Evolutionary conservation across 2,329 filamentous ascomycete species (phyloP), one percentile per base, ranked within the genome.

Genomic region (Daldinia sp.): DNA sequence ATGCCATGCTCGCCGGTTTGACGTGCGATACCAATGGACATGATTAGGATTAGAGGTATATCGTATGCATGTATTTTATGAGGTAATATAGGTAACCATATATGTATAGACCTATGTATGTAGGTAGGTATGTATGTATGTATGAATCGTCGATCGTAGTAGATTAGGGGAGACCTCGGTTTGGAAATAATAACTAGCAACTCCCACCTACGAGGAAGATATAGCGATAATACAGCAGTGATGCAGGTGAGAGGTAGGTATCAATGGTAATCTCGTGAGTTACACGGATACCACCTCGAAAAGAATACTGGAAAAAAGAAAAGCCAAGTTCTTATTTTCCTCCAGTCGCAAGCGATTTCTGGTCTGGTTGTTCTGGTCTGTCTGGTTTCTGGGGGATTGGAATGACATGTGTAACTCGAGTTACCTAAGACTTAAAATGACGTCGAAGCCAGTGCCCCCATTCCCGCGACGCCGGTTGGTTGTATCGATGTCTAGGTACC

Each of bases 1-100:
- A 57, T 61, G 71, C 61, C 72, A 74, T 74, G 50, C 47, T 74
- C 23, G 63, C 57, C 63, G 45, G 50, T 50, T 66, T 47, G 52
- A 48, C 4, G 45, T 29, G 25, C 45, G 4, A 48, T 48, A 19
- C 45, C 45, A 48, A 48, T 21, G 45, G 45, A 48, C 45, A 48
- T 48, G 25, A 32, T 41, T 41, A 41, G n/a, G 21, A 25, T 43
- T 43, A 43, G n/a, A 13, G 13, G 19, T 25, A n/a, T n/a, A n/a
- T n/a, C n/a, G n/a, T n/a, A n/a, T n/a, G n/a, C n/a, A n/a, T n/a
- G n/a, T n/a, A n/a, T n/a, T n/a, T n/a, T n/a, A n/a, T n/a, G n/a
- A n/a, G n/a, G n/a, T n/a, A n/a, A n/a, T n/a, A n/a, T n/a, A n/a
- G n/a, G n/a, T n/a, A n/a, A n/a, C n/a, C n/a, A n/a, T n/a, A n/a